A percentile compares a stretch with the other conserved stretches of the same genome.
phyloP scores from a whole-genome alignment of 1,284 basidiomycete species.

The Cutaneotrichosporon sp. region DNA sequence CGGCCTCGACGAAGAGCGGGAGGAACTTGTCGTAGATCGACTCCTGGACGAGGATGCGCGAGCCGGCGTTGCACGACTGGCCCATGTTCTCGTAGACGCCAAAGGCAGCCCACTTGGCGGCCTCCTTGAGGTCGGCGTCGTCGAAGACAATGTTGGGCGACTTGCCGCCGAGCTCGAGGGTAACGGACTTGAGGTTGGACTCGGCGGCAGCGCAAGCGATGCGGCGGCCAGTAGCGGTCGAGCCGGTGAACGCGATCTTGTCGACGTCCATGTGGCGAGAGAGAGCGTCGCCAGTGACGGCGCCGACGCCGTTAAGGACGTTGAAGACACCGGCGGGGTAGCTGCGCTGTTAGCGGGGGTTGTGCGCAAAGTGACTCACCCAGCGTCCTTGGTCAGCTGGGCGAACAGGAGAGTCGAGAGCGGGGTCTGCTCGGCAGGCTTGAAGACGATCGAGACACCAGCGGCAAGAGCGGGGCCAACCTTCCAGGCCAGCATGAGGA shows the following conservation, averaged over 20 bases:
- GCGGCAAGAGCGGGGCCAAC: constrained; percentile 82
- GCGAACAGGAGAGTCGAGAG: constrained; percentile 67
- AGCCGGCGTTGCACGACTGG: constrained; percentile 29
- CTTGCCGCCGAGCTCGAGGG: constrained; percentile 59
- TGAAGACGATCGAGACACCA: constrained; percentile 33
- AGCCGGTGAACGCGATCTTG: constrained; percentile 60
- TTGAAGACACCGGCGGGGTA: constrained; percentile 88
- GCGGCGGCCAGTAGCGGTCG: constrained; percentile 74
- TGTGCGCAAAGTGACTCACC: constrained; percentile 35
- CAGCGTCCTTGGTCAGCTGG: constrained; percentile 72
- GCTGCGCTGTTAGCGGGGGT: not conserved
- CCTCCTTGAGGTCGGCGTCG: constrained; percentile 19
- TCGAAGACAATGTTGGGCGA: constrained; percentile 28
- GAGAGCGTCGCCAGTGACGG: constrained; percentile 58
- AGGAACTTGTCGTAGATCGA: constrained; percentile 78
- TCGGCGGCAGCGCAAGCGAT: constrained; percentile 78
- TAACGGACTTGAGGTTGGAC: constrained; percentile 69
- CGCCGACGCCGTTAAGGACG: constrained; percentile 75
- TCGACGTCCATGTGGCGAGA: constrained; percentile 69
- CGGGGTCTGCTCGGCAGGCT: constrained; percentile 72
- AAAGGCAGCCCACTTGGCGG: constrained; percentile 32
- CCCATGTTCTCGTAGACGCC: constrained; percentile 21
- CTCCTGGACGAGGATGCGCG: constrained; percentile 75
- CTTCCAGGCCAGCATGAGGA: constrained; percentile 62
- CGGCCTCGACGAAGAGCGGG: constrained; percentile 63